These are phyloP conservation scores for Mucor ambiguus DNA, from an alignment of 371 early-diverging fungal genomes.

Conservation along the genomic window DNA sequence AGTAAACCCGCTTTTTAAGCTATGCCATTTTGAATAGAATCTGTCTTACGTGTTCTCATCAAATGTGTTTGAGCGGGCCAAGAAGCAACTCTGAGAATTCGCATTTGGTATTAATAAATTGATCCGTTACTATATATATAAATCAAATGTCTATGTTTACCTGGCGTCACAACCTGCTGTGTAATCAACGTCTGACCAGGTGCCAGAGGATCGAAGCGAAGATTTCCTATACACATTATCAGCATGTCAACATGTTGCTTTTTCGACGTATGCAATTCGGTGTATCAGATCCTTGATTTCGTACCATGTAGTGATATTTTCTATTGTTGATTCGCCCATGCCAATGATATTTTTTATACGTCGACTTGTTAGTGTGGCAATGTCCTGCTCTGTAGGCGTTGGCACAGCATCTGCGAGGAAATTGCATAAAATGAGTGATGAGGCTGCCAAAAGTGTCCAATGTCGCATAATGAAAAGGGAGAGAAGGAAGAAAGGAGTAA, in stretches of 20 bases:
- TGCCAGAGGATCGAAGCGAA: conserved; percentile 12
- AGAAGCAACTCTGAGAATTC: conserved; percentile 23
- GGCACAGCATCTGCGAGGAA: conserved; percentile 2
- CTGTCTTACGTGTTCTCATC: conserved; percentile 23
- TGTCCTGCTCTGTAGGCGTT: not conserved
- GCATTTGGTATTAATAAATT: not conserved
- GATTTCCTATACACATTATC: conserved; percentile 9
- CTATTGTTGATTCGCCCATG: not conserved
- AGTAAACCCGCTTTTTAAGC: not conserved
- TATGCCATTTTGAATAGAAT: not conserved
- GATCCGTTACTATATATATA: not conserved
- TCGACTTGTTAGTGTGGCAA: not conserved
- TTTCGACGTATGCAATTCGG: not conserved
- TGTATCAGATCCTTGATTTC: not conserved
- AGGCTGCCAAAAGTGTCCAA: conserved; percentile 4
- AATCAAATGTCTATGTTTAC: conserved; percentile 1
- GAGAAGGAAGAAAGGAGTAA: not conserved
- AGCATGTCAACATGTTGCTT: not conserved
- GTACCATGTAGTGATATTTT: conserved; percentile 5
- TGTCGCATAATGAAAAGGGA: conserved; percentile 9
- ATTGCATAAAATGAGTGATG: conserved; percentile 5
- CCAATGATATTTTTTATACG: not conserved
- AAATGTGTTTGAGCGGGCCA: conserved; percentile 36
- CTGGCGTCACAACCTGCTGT: conserved; percentile 26
- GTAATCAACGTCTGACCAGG: conserved; percentile 27